Conservation (phyloP, 2,329 filamentous ascomycete species). For the Sporothrix mexicana region DNA sequence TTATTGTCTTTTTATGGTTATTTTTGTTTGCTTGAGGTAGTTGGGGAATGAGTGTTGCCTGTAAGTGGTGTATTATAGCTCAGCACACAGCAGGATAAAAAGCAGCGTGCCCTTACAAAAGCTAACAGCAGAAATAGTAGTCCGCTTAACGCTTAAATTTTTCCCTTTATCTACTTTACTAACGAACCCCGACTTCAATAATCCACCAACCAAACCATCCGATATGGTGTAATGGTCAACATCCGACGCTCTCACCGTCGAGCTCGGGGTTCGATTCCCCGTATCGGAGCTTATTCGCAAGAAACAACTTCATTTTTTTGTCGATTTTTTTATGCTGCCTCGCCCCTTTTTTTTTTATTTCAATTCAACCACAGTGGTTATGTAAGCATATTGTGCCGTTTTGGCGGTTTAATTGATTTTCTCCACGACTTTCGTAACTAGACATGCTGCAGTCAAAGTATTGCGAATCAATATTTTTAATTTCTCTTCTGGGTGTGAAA, state of each 20-base stretch:
- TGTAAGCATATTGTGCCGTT: too few species aligned
- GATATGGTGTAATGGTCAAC: slow-evolving; percentile 38
- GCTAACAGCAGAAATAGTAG: neutral
- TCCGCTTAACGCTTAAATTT: neutral
- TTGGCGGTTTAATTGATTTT: too few species aligned
- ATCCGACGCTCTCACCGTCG: slow-evolving; percentile 38
- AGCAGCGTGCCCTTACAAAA: too few species aligned
- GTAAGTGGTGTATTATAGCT: too few species aligned
- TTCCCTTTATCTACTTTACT: neutral
- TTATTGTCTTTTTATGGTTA: too few species aligned
- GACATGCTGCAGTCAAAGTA: too few species aligned
- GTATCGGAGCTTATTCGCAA: slow-evolving; percentile 32
- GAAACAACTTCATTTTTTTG: slow-evolving; percentile 4
- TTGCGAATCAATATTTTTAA: too few species aligned
- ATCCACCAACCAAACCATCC: slow-evolving; percentile 28
- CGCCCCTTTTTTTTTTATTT: neutral
- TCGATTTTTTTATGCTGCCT: neutral
- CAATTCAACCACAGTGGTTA: neutral
- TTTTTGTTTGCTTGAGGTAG: too few species aligned
- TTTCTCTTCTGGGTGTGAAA: too few species aligned
- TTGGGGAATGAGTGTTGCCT: too few species aligned
- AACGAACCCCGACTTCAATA: neutral
- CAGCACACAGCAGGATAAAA: too few species aligned
- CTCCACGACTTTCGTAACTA: too few species aligned
- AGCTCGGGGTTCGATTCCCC: slow-evolving; percentile 38